Conservation (phyloP, 495 filamentous ascomycete genomes). For the Podospora pseudocomata region DNA sequence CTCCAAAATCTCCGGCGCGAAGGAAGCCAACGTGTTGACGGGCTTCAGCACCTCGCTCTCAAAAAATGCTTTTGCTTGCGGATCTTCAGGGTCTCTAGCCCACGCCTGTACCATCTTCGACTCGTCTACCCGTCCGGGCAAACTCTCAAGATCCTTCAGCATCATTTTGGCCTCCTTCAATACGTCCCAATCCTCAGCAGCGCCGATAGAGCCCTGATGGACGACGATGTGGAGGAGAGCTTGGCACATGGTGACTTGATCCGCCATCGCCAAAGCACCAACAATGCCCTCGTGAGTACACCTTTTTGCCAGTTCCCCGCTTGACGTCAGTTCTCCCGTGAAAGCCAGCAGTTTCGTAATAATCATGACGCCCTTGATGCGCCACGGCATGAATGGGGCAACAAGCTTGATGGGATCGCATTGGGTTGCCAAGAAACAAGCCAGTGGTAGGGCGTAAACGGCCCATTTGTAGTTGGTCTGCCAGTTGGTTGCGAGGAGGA, state of each 20-base stretch:
- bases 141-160: conserved; percentile 37
- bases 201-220: conserved; percentile 29
- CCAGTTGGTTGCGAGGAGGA: conserved; percentile 25
- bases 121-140: conserved; percentile 36
- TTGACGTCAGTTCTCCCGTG: conserved; percentile 26
- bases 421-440: conserved; percentile 37
- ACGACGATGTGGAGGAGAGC: conserved; percentile 34
- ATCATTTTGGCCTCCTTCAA: conserved; percentile 33
- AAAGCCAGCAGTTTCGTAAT: conserved; percentile 38
- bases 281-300: conserved; percentile 27
- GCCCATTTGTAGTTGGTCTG: conserved; percentile 27
- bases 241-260: conserved; percentile 44
- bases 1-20: conserved; percentile 38
- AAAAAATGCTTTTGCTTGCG: conserved; percentile 35
- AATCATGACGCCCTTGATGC: conserved; percentile 39
- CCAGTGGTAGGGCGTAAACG: conserved; percentile 34
- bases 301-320: conserved; percentile 16
- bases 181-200: conserved; percentile 37
- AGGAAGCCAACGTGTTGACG: conserved; percentile 32
- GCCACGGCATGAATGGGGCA: conserved; percentile 36
- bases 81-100: conserved; percentile 32
- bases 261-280: conserved; percentile 27
- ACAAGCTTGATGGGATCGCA: conserved; percentile 36
- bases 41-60: conserved; percentile 35
- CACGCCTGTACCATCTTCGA: conserved; percentile 35